These are phyloP conservation scores for Arachnopeziza araneosa DNA, from an alignment of 2,329 filamentous ascomycete species.

Conservation along the genomic window DNA sequence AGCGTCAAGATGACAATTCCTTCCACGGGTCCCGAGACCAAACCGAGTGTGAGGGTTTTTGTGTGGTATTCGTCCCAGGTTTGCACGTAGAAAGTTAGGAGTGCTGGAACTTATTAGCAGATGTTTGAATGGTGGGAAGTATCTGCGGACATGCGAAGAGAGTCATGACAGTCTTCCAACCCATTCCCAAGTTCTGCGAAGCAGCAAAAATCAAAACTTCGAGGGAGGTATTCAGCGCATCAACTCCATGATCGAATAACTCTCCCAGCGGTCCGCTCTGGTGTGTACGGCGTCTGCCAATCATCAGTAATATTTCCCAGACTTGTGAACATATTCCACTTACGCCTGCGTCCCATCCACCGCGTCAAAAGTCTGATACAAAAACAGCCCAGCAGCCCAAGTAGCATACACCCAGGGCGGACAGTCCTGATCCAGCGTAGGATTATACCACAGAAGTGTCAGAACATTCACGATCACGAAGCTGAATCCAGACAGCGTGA, in stretches of 20 bases:
- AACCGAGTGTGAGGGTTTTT: conserved; percentile 84
- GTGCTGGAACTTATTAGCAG: conserved; percentile 44
- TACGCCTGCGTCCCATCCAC: conserved; percentile 92
- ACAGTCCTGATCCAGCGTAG: conserved; percentile 88
- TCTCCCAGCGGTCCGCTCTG: conserved; percentile 94
- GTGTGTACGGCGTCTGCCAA: conserved; percentile 67
- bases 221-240: conserved; percentile 92
- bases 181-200: conserved; percentile 87
- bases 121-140: neutral
- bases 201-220: conserved; percentile 89
- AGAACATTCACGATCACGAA: conserved; percentile 88
- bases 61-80: conserved; percentile 99
- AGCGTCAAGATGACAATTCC: conserved; percentile 78
- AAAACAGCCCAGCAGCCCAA: conserved; percentile 83
- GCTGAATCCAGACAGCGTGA: conserved; percentile 83
- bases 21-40: conserved; percentile 92
- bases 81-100: conserved; percentile 96
- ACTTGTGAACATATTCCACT: conserved; percentile 34
- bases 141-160: conserved; percentile 69
- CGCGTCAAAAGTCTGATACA: conserved; percentile 98
- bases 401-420: conserved; percentile 91
- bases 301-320: conserved; percentile 6
- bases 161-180: conserved; percentile 78
- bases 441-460: conserved; percentile 92
- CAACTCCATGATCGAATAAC: conserved; percentile 95